These are phyloP conservation scores for Colletotrichum abscissum DNA, from an alignment of 2,329 filamentous ascomycete species.

Conservation along the genomic window DNA sequence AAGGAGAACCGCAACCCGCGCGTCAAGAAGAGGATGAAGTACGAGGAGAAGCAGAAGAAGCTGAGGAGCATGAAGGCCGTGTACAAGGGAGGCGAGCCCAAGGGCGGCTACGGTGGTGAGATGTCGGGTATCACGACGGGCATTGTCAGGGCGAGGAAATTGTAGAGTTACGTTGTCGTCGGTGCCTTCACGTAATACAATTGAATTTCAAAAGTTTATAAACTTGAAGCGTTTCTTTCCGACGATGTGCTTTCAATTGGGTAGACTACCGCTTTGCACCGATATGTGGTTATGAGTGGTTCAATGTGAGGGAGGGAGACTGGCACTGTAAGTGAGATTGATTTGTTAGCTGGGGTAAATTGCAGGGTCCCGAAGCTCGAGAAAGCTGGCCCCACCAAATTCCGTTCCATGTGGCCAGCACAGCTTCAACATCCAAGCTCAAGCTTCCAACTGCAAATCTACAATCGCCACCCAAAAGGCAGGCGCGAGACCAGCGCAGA, in stretches of 20 bases:
- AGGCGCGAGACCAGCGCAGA: conserved; percentile 22
- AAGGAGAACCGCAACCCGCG: conserved; percentile 96
- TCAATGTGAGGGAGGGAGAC: not conserved
- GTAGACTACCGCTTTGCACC: not conserved
- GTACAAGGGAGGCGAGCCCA: conserved; percentile 87
- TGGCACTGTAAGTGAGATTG: not conserved
- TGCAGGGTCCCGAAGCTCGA: conserved; percentile 11
- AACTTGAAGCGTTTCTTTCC: not conserved
- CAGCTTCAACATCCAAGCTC: conserved; percentile 9
- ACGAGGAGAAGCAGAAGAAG: conserved; percentile 97
- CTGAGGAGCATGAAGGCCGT: conserved; percentile 85
- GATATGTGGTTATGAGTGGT: not conserved
- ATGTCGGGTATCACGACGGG: conserved; percentile 95
- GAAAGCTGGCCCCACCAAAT: conserved; percentile 24
- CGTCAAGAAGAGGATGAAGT: conserved; percentile 98
- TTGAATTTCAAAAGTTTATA: conserved; percentile 16
- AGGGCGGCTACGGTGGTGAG: conserved; percentile 90
- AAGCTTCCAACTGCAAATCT: not conserved
- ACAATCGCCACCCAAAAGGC: not conserved
- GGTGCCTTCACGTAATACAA: conserved; percentile 32
- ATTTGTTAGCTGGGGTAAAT: not conserved
- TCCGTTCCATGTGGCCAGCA: conserved; percentile 25
- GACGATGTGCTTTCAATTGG: not conserved
- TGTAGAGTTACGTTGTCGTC: conserved; percentile 60
- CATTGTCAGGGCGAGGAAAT: conserved; percentile 91